Percentiles rank a stretch among this genome's conserved stretches.
Conservation (phyloP, 202 grass and related monocot species). For the Miscanthus sacchariflorus region DNA sequence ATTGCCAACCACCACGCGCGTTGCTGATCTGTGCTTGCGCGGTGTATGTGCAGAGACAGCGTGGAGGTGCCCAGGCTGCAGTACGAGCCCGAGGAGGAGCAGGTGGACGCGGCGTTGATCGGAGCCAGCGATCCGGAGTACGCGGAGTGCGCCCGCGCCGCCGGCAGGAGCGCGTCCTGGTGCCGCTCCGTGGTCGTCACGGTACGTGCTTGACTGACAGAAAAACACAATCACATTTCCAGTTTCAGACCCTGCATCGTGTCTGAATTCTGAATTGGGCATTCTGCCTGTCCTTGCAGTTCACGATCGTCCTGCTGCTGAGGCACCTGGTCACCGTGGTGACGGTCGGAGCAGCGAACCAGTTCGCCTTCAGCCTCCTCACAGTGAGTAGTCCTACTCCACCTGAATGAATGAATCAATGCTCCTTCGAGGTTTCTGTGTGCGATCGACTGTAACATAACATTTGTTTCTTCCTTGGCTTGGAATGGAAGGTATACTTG, state of each 20-base stretch:
- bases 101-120: neutral
- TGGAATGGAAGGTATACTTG: conserved; percentile 65
- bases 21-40: conserved; percentile 29
- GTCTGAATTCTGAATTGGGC: neutral
- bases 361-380: conserved; percentile 60
- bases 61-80: conserved; percentile 67
- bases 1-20: neutral
- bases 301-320: conserved; percentile 66
- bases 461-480: conserved; percentile 15
- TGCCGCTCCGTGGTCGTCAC: conserved; percentile 63
- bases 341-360: conserved; percentile 55
- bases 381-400: conserved; percentile 55
- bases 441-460: neutral
- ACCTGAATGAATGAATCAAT: neutral
- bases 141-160: conserved; percentile 59
- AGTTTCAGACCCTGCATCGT: neutral
- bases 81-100: conserved; percentile 40
- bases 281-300: conserved; percentile 47
- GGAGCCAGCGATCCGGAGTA: conserved; percentile 44
- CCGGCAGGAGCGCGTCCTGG: conserved; percentile 56
- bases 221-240: conserved; percentile 1
- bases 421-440: neutral
- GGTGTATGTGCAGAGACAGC: conserved; percentile 57
- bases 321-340: conserved; percentile 70
- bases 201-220: conserved; percentile 43